Percentiles rank a stretch among this genome's conserved stretches.
Evolutionary conservation across 495 filamentous ascomycete genomes (phyloP).

Genomic region (Diplogelasinospora grovesii): DNA sequence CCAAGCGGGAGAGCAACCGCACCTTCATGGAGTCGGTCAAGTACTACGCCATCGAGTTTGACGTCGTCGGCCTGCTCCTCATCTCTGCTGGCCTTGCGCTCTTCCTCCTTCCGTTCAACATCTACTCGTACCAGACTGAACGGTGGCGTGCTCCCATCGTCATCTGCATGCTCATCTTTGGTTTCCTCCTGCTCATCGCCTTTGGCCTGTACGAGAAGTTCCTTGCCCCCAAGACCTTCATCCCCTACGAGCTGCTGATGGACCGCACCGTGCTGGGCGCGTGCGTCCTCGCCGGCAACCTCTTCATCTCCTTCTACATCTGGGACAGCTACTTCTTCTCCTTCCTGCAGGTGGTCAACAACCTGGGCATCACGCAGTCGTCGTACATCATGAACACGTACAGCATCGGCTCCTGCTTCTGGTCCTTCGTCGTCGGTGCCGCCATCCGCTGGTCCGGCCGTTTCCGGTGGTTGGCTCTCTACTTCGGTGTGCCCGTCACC

Average conservation of each 20-base stretch:
- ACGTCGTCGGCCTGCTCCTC: constrained; percentile 40
- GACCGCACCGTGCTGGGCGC: constrained; percentile 61
- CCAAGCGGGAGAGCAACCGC: constrained; percentile 37
- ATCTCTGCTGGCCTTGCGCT: constrained; percentile 36
- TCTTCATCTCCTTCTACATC: constrained; percentile 60
- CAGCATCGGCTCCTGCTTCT: constrained; percentile 61
- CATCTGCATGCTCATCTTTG: constrained; percentile 49
- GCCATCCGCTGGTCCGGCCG: constrained; percentile 50
- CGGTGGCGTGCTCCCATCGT: constrained; percentile 48
- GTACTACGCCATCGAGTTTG: constrained; percentile 52
- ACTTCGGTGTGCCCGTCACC: constrained; percentile 57
- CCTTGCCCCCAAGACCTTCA: constrained; percentile 49
- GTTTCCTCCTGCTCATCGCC: constrained; percentile 44
- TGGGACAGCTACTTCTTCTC: constrained; percentile 63
- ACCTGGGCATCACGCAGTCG: constrained; percentile 47
- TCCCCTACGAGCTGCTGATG: constrained; percentile 53
- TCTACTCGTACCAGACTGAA: constrained; percentile 38
- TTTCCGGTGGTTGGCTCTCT: constrained; percentile 56
- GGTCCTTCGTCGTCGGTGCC: constrained; percentile 48
- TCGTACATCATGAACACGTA: constrained; percentile 64
- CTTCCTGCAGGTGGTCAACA: constrained; percentile 67
- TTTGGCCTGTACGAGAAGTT: constrained; percentile 49
- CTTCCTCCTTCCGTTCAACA: constrained; percentile 45
- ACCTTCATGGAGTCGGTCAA: constrained; percentile 40
- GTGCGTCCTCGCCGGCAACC: constrained; percentile 44